Evolutionary conservation across 768 basidiomycete genomes (phyloP), one percentile per base, ranked within the genome.

Genomic region (Phaeotremella fagi): DNA sequence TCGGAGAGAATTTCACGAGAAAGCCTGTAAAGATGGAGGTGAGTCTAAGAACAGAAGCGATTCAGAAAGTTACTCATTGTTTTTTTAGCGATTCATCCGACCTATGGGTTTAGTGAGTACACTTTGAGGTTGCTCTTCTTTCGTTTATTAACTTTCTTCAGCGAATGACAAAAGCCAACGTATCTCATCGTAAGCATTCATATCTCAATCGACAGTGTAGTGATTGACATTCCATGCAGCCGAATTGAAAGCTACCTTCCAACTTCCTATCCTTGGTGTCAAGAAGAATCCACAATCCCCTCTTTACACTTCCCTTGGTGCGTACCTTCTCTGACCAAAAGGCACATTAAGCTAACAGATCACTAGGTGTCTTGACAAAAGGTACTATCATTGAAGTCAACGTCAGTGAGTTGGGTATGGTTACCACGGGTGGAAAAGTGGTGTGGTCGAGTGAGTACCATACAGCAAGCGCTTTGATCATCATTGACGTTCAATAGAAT

Each of bases 211-310:
- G 24, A 28, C 14, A 15, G 14, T 20, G 42, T 28, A 3, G 23
- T 15, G 15, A 44, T 35, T 50, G 37, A 33, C 41, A 35, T 3
- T 25, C 35, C 27, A 35, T 52, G 23, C 70, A 95, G 91, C 94
- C 52, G 94, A 97, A 71, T 78, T 98, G 43, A 97, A 94, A 76
- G 95, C 94, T 6, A 99, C 95, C 3, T 99, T 99, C 82, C 95
- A 99, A 74, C 80, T 99, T 3, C 91, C 94, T 62, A 98, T 99
- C 60, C 78, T 99, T 38, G 89, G 89, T 41, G 95, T 99, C 52
- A 99, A 99, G 81, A 98, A 98, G 80, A 99, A 99, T 70, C 95
- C 95, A 23, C 95, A 98, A 73, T 95, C 91, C 18, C 94, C 95
- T 0, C 52, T 73, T 23, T 70, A 71, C 58, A 70, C 74, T 11